These are phyloP conservation scores for Phaffomyces thermotolerans DNA, from an alignment of 805 yeast species.

Conservation along the genomic window DNA sequence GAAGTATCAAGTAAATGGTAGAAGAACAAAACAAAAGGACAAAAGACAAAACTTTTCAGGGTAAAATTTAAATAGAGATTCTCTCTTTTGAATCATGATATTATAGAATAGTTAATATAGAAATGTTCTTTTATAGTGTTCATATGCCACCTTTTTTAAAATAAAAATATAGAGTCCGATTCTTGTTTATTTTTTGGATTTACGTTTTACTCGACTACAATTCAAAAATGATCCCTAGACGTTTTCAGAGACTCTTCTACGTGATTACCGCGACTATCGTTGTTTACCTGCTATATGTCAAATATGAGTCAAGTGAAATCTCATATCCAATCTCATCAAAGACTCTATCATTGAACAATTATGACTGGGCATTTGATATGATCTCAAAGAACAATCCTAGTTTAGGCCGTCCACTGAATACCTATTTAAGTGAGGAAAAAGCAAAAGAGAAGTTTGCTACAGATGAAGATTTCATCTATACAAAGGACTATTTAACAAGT, in stretches of 20 bases:
- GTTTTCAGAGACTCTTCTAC: neutral
- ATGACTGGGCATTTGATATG: conserved; percentile 20
- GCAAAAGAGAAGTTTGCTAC: conserved; percentile 38
- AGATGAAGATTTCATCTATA: conserved; percentile 35
- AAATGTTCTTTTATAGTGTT: no score
- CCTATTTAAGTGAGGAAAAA: conserved; percentile 32
- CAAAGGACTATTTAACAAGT: conserved; percentile 37
- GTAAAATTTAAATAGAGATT: no score
- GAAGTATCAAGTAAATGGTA: no score
- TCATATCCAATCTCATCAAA: neutral
- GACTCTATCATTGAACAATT: conserved; percentile 1
- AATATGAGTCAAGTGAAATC: neutral
- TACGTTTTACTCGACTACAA: no score
- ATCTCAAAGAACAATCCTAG: conserved; percentile 30
- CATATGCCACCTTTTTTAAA: no score
- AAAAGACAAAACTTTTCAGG: no score
- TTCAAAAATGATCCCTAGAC: neutral
- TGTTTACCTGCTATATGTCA: neutral
- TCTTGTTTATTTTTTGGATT: no score
- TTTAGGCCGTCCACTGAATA: conserved; percentile 32
- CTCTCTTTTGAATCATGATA: no score
- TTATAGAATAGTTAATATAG: no score
- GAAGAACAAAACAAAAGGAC: no score
- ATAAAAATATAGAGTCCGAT: no score
- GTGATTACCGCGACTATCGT: neutral